Evolutionary conservation across 331 rosid genomes (phyloP), one percentile per base, ranked within the genome.

Genomic region (Saraca asoca): DNA sequence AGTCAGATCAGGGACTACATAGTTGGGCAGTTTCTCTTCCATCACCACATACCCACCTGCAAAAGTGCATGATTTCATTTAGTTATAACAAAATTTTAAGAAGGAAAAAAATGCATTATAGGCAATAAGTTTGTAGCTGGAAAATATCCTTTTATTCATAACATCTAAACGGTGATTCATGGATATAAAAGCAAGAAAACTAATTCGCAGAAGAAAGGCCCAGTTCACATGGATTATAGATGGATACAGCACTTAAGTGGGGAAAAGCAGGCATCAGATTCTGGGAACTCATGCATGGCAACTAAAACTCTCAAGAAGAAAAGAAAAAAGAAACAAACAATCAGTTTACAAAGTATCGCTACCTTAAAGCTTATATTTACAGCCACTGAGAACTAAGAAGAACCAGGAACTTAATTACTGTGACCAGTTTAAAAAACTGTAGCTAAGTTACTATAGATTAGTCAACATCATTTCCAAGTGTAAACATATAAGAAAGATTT

Each of bases 1-100:
- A 19, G 88, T 84, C 79, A 89, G 80, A 82, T 89, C 87, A 19
- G 96, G 91, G 62, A 86, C 94, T 35, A 84, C 81, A 71, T 89
- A 84, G 79, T 86, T 85, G 9, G 96, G 91, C 49, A 89, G 68
- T 61, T 87, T 89, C 58, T 86, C 89, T 38, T 69, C 88, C 82
- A 74, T 29, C 52, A 87, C 64, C 10, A 89, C 89, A 60, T 87
- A 89, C 16, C 88, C 85, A 70, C 86, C 89, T 89, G 94, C 64
- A 77, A 72, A 58, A 54, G 50, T 60, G 39, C 44, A 73, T 7
- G 48, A 4, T 63, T 46, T 19, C 58, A 76, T 58, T 59, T 24
- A 10, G 69, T 49, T 33, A 24, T n/a, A 45, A 56, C 52, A 34
- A 9, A 29, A 42, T 1, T 18, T 24, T 24, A 24, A 24, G 31